A percentile compares a stretch with the other conserved stretches of the same genome.
phyloP scores from a whole-genome alignment of 2,329 filamentous ascomycete genomes.

The Fusarium irregulare region DNA sequence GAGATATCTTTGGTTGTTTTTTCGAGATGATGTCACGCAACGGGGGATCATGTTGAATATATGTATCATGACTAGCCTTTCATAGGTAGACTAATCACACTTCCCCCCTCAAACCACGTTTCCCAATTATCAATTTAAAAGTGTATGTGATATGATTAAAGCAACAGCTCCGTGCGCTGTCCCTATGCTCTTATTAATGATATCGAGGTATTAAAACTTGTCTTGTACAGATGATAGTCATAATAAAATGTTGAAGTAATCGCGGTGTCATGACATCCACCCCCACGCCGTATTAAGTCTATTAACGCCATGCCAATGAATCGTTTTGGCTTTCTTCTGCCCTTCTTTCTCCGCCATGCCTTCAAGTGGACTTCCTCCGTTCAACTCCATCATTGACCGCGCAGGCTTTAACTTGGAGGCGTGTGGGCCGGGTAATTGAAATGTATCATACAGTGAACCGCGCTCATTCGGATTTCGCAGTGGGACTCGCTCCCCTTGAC shows the following conservation, averaged over 20 bases:
- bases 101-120: conserved; percentile 64
- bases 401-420: conserved; percentile 36
- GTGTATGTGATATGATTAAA: neutral
- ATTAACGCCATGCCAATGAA: conserved; percentile 47
- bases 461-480: conserved; percentile 30
- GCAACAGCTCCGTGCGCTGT: neutral
- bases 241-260: neutral
- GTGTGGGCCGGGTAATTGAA: conserved; percentile 39
- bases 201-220: neutral
- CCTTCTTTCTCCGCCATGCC: conserved; percentile 16
- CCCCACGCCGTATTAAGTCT: conserved; percentile 46
- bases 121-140: neutral
- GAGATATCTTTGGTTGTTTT: conserved; percentile 57
- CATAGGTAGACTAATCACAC: conserved; percentile 63
- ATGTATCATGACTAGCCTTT: conserved; percentile 59
- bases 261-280: conserved; percentile 43
- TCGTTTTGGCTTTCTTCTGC: conserved; percentile 38
- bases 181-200: neutral
- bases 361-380: conserved; percentile 36
- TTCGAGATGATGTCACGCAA: conserved; percentile 60
- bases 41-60: conserved; percentile 55
- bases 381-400: conserved; percentile 44
- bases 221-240: neutral
- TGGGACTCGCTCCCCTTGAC: conserved; percentile 33
- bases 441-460: conserved; percentile 43